These are phyloP conservation scores for Drechslerella stenobrocha DNA, from an alignment of 2,329 filamentous ascomycete species.

Conservation along the genomic window DNA sequence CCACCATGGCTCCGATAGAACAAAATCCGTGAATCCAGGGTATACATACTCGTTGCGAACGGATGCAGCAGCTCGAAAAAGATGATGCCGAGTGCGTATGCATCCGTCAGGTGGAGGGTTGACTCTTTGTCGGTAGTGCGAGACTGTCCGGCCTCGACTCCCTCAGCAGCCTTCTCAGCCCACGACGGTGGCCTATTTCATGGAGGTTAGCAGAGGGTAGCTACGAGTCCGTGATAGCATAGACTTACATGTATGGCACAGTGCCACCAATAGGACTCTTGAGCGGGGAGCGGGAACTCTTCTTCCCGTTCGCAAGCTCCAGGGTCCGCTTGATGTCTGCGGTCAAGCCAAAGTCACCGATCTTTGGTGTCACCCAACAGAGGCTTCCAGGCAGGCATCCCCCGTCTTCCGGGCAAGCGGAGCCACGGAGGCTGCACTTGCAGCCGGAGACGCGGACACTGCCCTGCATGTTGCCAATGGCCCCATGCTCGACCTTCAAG, in stretches of 20 bases:
- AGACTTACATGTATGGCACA: conserved; percentile 28
- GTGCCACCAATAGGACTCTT: conserved; percentile 60
- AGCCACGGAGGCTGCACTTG: conserved; percentile 56
- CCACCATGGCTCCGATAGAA: background rate
- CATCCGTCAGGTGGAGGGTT: conserved; percentile 59
- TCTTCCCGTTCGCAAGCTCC: conserved; percentile 50
- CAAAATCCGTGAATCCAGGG: background rate
- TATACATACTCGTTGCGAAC: conserved; percentile 57
- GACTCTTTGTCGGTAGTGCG: background rate
- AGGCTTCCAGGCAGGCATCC: conserved; percentile 54
- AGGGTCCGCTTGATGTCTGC: conserved; percentile 60
- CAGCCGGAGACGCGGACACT: conserved; percentile 59
- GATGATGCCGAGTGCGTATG: conserved; percentile 67
- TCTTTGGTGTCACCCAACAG: conserved; percentile 61
- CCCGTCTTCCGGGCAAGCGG: conserved; percentile 49
- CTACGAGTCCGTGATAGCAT: background rate
- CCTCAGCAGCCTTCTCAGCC: conserved; percentile 8
- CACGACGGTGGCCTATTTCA: conserved; percentile 27
- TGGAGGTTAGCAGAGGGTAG: conserved; percentile 33
- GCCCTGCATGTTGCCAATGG: conserved; percentile 54
- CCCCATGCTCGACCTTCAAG: conserved; percentile 59
- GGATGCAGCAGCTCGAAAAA: conserved; percentile 65
- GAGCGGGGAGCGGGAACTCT: conserved; percentile 65
- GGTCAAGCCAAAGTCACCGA: conserved; percentile 70
- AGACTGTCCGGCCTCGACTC: background rate